These are phyloP conservation scores for Sequoia sempervirens DNA, from an alignment of 75 land plant species.

Conservation along the genomic window DNA sequence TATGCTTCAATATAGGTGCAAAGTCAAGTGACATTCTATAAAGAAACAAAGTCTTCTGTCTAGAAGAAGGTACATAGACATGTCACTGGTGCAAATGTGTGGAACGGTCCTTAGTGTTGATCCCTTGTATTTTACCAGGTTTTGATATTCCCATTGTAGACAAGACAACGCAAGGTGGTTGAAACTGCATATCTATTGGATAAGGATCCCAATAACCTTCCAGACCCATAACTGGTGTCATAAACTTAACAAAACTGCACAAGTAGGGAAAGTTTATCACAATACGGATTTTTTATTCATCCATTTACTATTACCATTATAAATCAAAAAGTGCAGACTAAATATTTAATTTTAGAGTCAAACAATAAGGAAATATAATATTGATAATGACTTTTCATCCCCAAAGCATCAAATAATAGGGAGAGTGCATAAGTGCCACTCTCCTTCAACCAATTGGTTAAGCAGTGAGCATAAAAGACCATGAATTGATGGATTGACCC, in stretches of 20 bases:
- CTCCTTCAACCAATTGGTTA: background rate
- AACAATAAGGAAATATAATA: background rate
- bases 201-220: slow-evolving; percentile 99
- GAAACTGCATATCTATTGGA: slow-evolving; percentile 97
- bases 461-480: background rate
- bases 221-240: slow-evolving; percentile 77
- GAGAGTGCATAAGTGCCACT: background rate
- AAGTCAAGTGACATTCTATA: slow-evolving; percentile 97
- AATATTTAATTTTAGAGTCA: background rate
- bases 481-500: background rate
- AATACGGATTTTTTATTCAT: background rate
- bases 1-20: slow-evolving; percentile 70
- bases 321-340: background rate
- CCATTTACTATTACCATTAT: background rate
- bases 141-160: slow-evolving; percentile 97
- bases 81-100: slow-evolving; percentile 94
- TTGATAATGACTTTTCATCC: background rate
- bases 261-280: background rate
- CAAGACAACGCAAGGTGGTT: slow-evolving; percentile 92
- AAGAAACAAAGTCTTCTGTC: slow-evolving; percentile 72
- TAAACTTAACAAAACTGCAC: slow-evolving; percentile 88
- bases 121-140: slow-evolving; percentile 83
- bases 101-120: slow-evolving; percentile 48
- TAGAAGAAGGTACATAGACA: slow-evolving; percentile 89
- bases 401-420: background rate